These are phyloP conservation scores for Mycosarcoma mackinlayi DNA, from an alignment of 1,284 basidiomycete species.

Conservation along the genomic window DNA sequence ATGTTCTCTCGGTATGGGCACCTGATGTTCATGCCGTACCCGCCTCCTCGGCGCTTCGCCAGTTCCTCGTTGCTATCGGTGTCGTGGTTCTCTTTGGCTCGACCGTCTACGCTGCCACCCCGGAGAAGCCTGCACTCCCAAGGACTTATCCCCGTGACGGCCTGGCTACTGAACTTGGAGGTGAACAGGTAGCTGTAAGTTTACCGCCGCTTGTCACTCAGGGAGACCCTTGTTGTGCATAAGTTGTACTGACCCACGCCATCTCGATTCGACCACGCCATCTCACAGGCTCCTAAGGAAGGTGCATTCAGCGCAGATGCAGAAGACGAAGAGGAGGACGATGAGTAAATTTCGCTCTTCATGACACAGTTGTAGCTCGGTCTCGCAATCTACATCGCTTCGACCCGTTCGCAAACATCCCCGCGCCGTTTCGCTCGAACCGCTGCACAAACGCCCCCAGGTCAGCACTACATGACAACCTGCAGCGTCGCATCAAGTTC, in stretches of 20 bases:
- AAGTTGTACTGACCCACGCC: not conserved
- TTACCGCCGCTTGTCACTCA: not conserved
- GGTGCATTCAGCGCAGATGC: slow-evolving; percentile 46
- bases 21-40: slow-evolving; percentile 63
- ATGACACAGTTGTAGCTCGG: not conserved
- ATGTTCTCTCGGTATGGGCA: slow-evolving; percentile 66
- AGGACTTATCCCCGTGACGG: slow-evolving; percentile 66
- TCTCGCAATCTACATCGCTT: slow-evolving; percentile 15
- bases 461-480: too few relatives aligned
- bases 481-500: too few relatives aligned
- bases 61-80: slow-evolving; percentile 58
- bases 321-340: slow-evolving; percentile 48
- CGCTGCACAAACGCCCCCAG: not conserved
- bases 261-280: too few relatives aligned
- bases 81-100: slow-evolving; percentile 46
- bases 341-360: slow-evolving; percentile 22
- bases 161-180: slow-evolving; percentile 61
- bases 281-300: slow-evolving; percentile 45
- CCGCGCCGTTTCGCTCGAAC: too few relatives aligned
- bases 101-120: slow-evolving; percentile 55
- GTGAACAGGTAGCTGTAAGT: slow-evolving; percentile 48
- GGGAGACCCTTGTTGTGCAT: too few relatives aligned
- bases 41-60: slow-evolving; percentile 56
- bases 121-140: slow-evolving; percentile 59
- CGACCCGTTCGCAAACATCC: not conserved